phyloP scores from a whole-genome alignment of 495 filamentous ascomycete species.

The Choiromyces venosus region DNA sequence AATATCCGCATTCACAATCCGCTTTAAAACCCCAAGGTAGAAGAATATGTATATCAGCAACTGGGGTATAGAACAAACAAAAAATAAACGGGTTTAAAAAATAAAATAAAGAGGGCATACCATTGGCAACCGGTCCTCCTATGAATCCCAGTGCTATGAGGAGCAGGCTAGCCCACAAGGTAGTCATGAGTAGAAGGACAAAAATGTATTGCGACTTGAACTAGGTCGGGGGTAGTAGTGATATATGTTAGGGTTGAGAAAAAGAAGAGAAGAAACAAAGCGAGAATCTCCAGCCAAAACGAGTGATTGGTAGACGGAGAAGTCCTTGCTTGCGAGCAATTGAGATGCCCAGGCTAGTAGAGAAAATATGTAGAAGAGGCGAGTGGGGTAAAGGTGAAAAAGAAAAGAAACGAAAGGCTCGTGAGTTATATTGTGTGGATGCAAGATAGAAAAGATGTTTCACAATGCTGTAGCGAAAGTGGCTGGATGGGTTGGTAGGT shows the following conservation, averaged over 20 bases:
- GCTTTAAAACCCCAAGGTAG: constrained; percentile 39
- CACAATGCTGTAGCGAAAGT: background rate
- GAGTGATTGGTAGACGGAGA: background rate
- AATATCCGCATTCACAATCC: constrained; percentile 69
- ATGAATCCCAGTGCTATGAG: background rate
- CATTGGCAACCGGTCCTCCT: background rate
- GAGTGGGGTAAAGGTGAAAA: background rate
- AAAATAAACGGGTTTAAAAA: constrained; percentile 5
- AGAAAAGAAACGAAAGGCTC: background rate
- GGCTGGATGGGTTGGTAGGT: background rate
- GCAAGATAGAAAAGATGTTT: background rate
- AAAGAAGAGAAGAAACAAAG: background rate
- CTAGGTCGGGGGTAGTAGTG: background rate
- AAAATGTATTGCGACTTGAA: background rate
- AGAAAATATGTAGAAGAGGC: background rate
- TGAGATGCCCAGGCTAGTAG: background rate
- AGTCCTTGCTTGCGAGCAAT: background rate
- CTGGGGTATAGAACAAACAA: background rate
- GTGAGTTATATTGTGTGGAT: background rate
- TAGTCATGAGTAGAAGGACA: background rate
- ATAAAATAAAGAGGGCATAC: constrained; percentile 18
- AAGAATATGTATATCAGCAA: background rate
- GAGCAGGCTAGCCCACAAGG: background rate
- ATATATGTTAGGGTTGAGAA: background rate
- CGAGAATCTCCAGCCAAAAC: background rate